Evolutionary conservation across 129 eudicot species (phyloP).

Genomic region (Daucus carota): DH1_v3.0 NC_030386.2:17624001-17624500

Average conservation of each 20-base stretch:
- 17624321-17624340: neutral
- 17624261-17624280: slow-evolving; percentile 46
- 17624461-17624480: slow-evolving; percentile 78
- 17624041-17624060: slow-evolving; percentile 56
- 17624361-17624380: neutral
- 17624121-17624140: neutral
- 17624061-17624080: slow-evolving; percentile 65
- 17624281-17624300: slow-evolving; percentile 22
- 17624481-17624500: slow-evolving; percentile 96
- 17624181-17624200: slow-evolving; percentile 96
- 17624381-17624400: neutral
- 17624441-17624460: slow-evolving; percentile 79
- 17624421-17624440: slow-evolving; percentile 67
- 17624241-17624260: slow-evolving; percentile 84
- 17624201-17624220: slow-evolving; percentile 40
- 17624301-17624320: slow-evolving; percentile 34
- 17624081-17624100: slow-evolving; percentile 97
- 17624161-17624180: neutral
- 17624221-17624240: slow-evolving; percentile 59
- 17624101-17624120: neutral
- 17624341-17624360: neutral
- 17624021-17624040: slow-evolving; percentile 76
- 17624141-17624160: neutral
- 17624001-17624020: slow-evolving; percentile 72
- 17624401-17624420: neutral